These are phyloP conservation scores for Xerocomus tenax DNA, from an alignment of 1,284 basidiomycete species.

Conservation along the genomic window DNA sequence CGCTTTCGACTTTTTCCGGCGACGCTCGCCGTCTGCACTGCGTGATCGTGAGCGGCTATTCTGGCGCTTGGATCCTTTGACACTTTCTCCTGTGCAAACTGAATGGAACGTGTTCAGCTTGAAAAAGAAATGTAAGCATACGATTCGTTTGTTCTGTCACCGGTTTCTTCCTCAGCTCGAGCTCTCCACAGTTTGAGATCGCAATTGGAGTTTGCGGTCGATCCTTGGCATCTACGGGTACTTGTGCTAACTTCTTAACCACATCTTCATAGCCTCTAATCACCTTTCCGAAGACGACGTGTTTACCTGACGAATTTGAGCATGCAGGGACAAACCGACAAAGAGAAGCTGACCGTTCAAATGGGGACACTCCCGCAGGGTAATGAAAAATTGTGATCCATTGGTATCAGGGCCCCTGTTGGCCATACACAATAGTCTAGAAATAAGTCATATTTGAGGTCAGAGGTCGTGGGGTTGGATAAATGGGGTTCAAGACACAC, in stretches of 20 bases:
- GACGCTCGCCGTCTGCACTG: constrained; percentile 24
- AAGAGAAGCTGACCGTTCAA: constrained; percentile 42
- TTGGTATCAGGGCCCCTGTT: constrained; percentile 77
- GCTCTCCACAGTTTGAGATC: constrained; percentile 78
- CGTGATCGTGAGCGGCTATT: constrained; percentile 26
- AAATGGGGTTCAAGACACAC: constrained; percentile 22
- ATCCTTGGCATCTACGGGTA: constrained; percentile 61
- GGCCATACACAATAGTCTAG: constrained; percentile 72
- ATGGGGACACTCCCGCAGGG: constrained; percentile 64
- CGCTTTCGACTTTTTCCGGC: constrained; percentile 29
- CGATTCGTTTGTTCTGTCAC: constrained; percentile 13
- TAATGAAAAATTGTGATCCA: constrained; percentile 78
- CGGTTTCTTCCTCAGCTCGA: constrained; percentile 53
- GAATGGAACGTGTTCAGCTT: not conserved
- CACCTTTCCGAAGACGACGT: constrained; percentile 69
- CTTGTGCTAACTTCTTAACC: constrained; percentile 44
- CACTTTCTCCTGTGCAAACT: constrained; percentile 7
- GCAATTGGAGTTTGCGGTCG: constrained; percentile 63
- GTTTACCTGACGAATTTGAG: constrained; percentile 47
- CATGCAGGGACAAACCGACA: not conserved
- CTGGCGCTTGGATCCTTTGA: constrained; percentile 30
- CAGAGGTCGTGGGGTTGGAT: not conserved
- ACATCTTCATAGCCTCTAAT: constrained; percentile 57
- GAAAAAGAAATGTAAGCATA: constrained; percentile 6
- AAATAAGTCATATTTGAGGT: not conserved